Conservation (phyloP, 1,284 basidiomycete genomes). For the Trichosporon asahii region DNA sequence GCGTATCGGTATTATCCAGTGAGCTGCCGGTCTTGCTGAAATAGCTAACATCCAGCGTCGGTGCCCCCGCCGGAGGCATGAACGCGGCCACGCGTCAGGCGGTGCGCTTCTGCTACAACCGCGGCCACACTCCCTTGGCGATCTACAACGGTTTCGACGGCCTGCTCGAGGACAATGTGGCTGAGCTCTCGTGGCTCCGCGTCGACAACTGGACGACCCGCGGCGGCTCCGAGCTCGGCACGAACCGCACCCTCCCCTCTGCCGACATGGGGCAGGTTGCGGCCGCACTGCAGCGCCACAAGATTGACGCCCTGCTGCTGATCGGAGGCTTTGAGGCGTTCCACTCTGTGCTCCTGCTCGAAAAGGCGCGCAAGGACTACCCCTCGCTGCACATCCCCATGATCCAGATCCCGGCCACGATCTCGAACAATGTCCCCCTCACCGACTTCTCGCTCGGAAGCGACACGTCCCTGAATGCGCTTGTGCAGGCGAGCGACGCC, state of each 20-base stretch:
- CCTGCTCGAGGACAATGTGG: conserved; percentile 81
- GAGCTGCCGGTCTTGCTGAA: conserved; percentile 45
- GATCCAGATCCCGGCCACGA: conserved; percentile 88
- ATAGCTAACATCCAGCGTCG: conserved; percentile 60
- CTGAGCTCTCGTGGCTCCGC: conserved; percentile 88
- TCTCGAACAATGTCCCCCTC: conserved; percentile 96
- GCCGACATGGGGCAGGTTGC: conserved; percentile 82
- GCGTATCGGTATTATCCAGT: conserved; percentile 90
- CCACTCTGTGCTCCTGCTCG: conserved; percentile 70
- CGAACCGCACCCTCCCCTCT: conserved; percentile 84
- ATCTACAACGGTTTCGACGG: conserved; percentile 96
- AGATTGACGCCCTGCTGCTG: conserved; percentile 76
- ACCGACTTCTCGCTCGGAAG: conserved; percentile 93
- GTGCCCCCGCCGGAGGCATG: conserved; percentile 97
- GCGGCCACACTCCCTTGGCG: conserved; percentile 85
- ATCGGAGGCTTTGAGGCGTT: conserved; percentile 98
- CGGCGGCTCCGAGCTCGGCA: conserved; percentile 97
- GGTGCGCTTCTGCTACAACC: conserved; percentile 85
- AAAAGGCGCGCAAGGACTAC: conserved; percentile 75
- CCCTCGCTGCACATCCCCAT: conserved; percentile 91
- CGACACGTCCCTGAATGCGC: conserved; percentile 92
- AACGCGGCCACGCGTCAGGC: conserved; percentile 95
- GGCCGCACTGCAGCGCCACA: conserved; percentile 81
- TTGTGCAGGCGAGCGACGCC: conserved; percentile 96
- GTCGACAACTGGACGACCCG: conserved; percentile 95